phyloP scores from a whole-genome alignment of 176 grass and related monocot genomes.

The Guadua angustifolia region DNA sequence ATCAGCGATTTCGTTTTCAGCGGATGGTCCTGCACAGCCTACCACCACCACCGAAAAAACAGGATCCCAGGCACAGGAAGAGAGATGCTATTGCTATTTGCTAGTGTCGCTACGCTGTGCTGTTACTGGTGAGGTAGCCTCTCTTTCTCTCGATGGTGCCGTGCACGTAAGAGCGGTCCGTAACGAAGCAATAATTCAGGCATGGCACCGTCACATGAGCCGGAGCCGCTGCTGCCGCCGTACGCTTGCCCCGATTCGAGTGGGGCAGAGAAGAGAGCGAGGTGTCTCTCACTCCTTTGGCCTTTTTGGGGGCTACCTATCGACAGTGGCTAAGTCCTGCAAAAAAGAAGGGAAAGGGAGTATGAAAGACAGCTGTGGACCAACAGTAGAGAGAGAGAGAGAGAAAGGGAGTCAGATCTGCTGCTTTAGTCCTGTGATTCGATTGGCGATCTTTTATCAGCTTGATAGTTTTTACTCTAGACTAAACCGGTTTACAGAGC shows the following conservation, averaged over 20 bases:
- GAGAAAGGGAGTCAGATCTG: no score
- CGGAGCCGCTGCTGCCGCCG: not conserved
- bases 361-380: not conserved
- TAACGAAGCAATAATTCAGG: not conserved
- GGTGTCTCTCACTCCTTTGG: no score
- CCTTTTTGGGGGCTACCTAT: not conserved
- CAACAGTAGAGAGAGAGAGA: not conserved
- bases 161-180: constrained; percentile 1
- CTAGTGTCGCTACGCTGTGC: no score
- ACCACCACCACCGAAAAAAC: not conserved
- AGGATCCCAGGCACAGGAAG: not conserved
- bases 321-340: not conserved
- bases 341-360: not conserved
- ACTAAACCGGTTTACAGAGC: no score
- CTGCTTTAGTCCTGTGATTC: not conserved
- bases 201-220: not conserved
- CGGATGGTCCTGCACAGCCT: not conserved
- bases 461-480: not conserved
- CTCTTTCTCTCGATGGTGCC: not conserved
- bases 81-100: not conserved
- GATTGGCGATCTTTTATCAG: not conserved
- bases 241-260: not conserved
- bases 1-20: not conserved
- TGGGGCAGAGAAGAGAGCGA: no score
- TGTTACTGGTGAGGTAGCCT: not conserved